phyloP scores from a whole-genome alignment of 2,329 filamentous ascomycete genomes.

The Thermochaetoides dissita region DNA sequence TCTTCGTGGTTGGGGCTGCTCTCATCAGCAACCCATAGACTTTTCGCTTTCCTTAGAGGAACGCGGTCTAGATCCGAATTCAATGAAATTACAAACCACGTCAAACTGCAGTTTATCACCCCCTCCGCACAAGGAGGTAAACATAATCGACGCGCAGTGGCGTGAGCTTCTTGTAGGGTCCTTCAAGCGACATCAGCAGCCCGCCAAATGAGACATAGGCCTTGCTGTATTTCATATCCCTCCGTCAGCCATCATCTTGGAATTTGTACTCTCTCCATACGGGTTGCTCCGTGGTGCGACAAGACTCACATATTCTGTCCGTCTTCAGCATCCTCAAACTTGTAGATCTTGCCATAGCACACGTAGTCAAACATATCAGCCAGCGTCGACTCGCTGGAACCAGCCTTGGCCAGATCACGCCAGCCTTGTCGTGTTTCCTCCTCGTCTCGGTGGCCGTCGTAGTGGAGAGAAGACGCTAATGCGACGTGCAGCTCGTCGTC shows the following conservation, averaged over 20 bases:
- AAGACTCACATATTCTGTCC: slow-evolving; percentile 69
- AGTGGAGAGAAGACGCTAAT: slow-evolving; percentile 68
- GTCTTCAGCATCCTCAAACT: slow-evolving; percentile 67
- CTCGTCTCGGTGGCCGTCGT: slow-evolving; percentile 73
- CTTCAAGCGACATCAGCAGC: slow-evolving; percentile 76
- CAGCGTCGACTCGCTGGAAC: slow-evolving; percentile 41
- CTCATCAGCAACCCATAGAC: background rate
- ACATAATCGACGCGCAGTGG: slow-evolving; percentile 84
- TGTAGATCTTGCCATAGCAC: slow-evolving; percentile 77
- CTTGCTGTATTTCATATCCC: slow-evolving; percentile 44
- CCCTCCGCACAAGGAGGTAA: slow-evolving; percentile 87
- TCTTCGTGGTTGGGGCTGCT: background rate
- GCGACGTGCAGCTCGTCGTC: slow-evolving; percentile 70
- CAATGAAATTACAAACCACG: background rate
- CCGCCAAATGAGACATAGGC: slow-evolving; percentile 91
- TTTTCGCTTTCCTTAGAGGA: background rate
- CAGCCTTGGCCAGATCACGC: slow-evolving; percentile 53
- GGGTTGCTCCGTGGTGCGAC: background rate
- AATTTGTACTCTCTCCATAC: too few species aligned
- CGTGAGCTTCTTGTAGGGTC: slow-evolving; percentile 90
- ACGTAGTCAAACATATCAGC: slow-evolving; percentile 81
- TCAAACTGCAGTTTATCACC: slow-evolving; percentile 2
- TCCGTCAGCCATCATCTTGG: background rate
- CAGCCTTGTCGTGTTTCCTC: slow-evolving; percentile 47
- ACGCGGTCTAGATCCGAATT: slow-evolving; percentile 1